phyloP scores from a whole-genome alignment of 2,329 filamentous ascomycete species.

The Phialophora chinensis region DNA sequence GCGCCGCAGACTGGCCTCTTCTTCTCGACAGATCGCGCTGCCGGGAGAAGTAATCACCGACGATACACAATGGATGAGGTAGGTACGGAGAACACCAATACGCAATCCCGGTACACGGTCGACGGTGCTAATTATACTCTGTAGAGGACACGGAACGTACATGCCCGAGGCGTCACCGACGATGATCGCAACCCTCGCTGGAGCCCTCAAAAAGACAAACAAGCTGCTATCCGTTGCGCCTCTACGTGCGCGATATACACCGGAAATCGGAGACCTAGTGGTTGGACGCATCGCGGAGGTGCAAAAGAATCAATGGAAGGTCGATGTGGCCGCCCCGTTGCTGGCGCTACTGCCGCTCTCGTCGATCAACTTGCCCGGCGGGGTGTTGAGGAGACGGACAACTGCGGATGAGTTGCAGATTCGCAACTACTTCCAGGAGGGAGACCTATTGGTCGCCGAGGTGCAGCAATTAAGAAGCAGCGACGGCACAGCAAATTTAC shows the following conservation, averaged over 20 bases:
- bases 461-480: constrained; percentile 81
- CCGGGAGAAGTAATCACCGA: constrained; percentile 87
- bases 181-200: constrained; percentile 89
- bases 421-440: constrained; percentile 94
- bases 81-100: constrained; percentile 1
- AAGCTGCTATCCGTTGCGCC: constrained; percentile 92
- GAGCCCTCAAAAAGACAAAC: constrained; percentile 90
- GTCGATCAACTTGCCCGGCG: constrained; percentile 92
- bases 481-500: constrained; percentile 84
- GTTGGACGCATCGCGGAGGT: constrained; percentile 94
- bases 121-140: neutral
- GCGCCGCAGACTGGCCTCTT: constrained; percentile 45
- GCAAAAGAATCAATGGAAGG: constrained; percentile 90
- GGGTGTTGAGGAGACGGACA: constrained; percentile 87
- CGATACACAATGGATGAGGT: constrained; percentile 92
- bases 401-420: constrained; percentile 98
- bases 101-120: constrained; percentile 51
- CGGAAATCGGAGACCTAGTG: constrained; percentile 94
- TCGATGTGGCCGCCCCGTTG: constrained; percentile 87
- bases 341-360: constrained; percentile 84
- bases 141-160: constrained; percentile 91
- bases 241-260: constrained; percentile 88
- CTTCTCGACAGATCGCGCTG: constrained; percentile 69
- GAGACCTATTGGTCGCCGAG: constrained; percentile 91
- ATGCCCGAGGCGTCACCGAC: constrained; percentile 53